These are phyloP conservation scores for Nadsonia commutata DNA, from an alignment of 1,139 yeast genomes.

Conservation along the genomic window DNA sequence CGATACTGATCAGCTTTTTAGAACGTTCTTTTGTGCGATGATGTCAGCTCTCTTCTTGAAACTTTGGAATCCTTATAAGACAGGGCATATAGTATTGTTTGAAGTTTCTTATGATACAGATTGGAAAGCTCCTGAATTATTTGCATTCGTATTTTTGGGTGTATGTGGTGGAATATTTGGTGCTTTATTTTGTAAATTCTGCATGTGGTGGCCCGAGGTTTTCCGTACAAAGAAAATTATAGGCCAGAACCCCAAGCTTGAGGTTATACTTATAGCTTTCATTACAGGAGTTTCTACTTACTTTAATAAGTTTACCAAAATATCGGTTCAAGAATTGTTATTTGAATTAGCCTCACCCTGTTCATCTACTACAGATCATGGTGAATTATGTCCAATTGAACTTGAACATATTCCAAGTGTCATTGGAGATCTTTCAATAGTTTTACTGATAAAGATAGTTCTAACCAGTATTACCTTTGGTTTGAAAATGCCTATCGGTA, in stretches of 20 bases:
- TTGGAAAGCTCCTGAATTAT: conserved; percentile 38
- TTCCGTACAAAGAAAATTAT: conserved; percentile 27
- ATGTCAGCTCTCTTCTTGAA: conserved; percentile 41
- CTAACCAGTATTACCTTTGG: conserved; percentile 46
- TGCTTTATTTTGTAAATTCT: conserved; percentile 37
- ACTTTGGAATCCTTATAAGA: conserved; percentile 46
- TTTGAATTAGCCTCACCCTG: conserved; percentile 43
- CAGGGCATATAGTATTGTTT: conserved; percentile 47
- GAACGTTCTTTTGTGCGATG: conserved; percentile 48
- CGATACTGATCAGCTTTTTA: conserved; percentile 43
- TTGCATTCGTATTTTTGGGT: conserved; percentile 37
- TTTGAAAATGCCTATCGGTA: conserved; percentile 48
- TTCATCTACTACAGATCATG: conserved; percentile 10
- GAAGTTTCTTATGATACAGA: conserved; percentile 41
- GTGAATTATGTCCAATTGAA: conserved; percentile 29
- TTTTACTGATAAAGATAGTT: conserved; percentile 32
- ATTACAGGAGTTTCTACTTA: conserved; percentile 38
- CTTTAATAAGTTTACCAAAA: conserved; percentile 39
- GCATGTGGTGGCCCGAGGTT: conserved; percentile 32
- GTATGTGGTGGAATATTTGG: conserved; percentile 47
- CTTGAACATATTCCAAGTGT: conserved; percentile 24
- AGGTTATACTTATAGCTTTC: conserved; percentile 34
- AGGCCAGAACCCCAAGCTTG: conserved; percentile 31
- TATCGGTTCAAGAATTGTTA: conserved; percentile 40
- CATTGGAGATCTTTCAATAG: conserved; percentile 27